These are phyloP conservation scores for Botrytis byssoidea DNA, from an alignment of 2,329 filamentous ascomycete species.

Conservation along the genomic window DNA sequence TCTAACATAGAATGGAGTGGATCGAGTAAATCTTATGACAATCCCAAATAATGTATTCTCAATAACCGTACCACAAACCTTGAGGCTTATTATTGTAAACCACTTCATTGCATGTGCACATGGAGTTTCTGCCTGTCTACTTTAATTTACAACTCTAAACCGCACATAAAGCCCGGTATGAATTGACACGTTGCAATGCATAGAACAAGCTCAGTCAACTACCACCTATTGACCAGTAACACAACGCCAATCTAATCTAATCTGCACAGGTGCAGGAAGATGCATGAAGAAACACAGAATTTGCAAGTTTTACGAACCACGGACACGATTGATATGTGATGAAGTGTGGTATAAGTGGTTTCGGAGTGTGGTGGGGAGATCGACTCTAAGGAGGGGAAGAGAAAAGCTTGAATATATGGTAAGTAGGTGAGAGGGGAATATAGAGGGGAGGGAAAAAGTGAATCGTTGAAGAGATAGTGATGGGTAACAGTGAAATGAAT, in stretches of 20 bases:
- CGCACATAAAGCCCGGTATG: neutral
- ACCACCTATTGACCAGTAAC: neutral
- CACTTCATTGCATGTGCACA: neutral
- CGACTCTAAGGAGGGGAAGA: neutral
- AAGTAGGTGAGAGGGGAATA: no score
- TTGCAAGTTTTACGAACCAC: neutral
- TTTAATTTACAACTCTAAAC: neutral
- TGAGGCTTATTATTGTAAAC: no score
- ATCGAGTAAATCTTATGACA: neutral
- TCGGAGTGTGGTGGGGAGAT: neutral
- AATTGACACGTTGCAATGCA: neutral
- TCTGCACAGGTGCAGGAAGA: neutral
- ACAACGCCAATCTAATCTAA: slow-evolving; percentile 2
- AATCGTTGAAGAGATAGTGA: neutral
- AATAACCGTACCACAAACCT: neutral
- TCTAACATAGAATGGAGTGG: neutral
- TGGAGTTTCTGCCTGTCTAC: neutral
- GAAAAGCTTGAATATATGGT: neutral
- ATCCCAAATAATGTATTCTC: no score
- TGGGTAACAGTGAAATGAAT: neutral
- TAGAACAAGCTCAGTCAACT: neutral
- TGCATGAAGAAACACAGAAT: neutral
- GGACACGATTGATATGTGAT: neutral
- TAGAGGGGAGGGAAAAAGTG: neutral
- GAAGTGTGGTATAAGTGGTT: neutral